Base-by-base conservation (phyloP, 140 eudicot species). In the Stevia rebaudiana region DNA sequence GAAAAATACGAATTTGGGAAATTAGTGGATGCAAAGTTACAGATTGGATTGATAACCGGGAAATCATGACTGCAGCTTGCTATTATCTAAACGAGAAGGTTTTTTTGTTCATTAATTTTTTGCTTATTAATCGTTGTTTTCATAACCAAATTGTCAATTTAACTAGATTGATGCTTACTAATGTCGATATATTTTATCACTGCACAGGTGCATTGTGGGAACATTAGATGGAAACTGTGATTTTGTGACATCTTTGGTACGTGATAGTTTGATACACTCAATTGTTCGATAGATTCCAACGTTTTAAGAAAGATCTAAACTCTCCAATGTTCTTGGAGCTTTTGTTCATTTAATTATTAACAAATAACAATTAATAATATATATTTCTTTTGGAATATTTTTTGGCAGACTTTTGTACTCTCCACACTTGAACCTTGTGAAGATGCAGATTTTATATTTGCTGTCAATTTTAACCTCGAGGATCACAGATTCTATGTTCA, bases 381-480 rank as follows among this genome's bases (percentile, higher is more conserved):
- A 28, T 49, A 28, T 18, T n/a, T n/a, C n/a, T n/a, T 47, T 16
- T 47, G 53, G 2, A 19, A 19, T 4, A 7, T 17, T 58, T 0
- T 55, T 69, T 75, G 83, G 74, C 97, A 94, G 99, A 94, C 99
- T 47, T 75, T 94, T 79, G 99, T 94, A 69, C 99, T 88, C 81
- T 94, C 99, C 33, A 79, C 88, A 16, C 95, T 94, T 19, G 99
- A 94, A 64, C 84, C 95, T 30, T 88, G 97, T 61, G 78, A 79
- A 30, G 86, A 85, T 83, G 95, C 90, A 22, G 99, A 94, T 76
- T 94, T 94, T 78, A 88, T 94, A 56, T 94, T 94, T 58, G 13
- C 84, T 46, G 99, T 94, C 24, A 85, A 86, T 79, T 85, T 94
- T 44, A 88, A 94, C 79, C 79, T 65, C 10, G 82, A 66, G 71